These are phyloP conservation scores for Ramaria sp. DNA, from an alignment of 768 basidiomycete species.

Conservation along the genomic window DNA sequence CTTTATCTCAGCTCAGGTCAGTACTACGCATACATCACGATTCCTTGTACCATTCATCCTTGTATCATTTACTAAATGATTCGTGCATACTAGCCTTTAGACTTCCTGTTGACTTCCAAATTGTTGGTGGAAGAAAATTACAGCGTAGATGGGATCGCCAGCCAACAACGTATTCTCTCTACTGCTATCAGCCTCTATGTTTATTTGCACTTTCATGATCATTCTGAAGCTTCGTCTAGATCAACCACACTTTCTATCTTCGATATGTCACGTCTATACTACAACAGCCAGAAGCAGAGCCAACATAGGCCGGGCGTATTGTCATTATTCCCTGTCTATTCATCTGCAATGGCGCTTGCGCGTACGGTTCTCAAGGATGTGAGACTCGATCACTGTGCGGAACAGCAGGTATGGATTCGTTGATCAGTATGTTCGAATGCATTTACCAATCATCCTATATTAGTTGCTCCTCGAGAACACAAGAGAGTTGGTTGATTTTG, in stretches of 20 bases:
- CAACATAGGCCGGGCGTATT: not conserved
- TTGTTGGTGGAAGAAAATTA: not conserved
- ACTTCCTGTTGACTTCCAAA: conserved; percentile 32
- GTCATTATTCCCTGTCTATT: not conserved
- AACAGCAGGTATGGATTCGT: not conserved
- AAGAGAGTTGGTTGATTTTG: conserved; percentile 23
- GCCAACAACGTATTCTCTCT: not conserved
- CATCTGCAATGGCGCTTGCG: not conserved
- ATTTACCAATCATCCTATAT: not conserved
- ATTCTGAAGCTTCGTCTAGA: not conserved
- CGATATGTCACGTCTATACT: not conserved
- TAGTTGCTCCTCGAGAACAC: not conserved
- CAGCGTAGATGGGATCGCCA: not conserved
- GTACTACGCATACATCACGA: conserved; percentile 18
- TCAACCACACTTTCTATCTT: not conserved
- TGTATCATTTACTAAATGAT: conserved; percentile 8
- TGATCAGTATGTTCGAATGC: not conserved
- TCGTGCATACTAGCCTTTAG: conserved; percentile 34
- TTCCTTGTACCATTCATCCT: conserved; percentile 11
- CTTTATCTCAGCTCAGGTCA: conserved; percentile 34
- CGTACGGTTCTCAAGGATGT: not conserved
- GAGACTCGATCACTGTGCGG: no score
- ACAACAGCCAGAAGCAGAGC: not conserved
- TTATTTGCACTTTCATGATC: not conserved
- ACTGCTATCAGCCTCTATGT: not conserved